Conservation (phyloP, 305 asterid genomes). For the Fraxinus dipetala region DNA sequence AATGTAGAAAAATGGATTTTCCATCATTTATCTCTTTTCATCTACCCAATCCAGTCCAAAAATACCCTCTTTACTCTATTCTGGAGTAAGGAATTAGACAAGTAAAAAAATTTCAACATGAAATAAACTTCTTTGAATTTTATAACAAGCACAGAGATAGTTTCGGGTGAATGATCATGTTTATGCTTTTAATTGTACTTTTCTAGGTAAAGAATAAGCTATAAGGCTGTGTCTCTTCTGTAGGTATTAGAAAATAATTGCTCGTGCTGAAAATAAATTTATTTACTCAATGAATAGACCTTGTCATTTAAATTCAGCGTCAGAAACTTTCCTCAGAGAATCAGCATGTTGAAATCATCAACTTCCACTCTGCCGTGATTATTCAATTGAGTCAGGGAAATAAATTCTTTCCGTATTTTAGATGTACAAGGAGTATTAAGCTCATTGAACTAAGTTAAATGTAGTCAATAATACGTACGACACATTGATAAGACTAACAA, state of each 20-base stretch:
- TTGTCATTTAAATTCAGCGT: background rate
- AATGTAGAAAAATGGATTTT: background rate
- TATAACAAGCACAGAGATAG: background rate
- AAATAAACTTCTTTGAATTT: background rate
- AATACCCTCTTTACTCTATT: background rate
- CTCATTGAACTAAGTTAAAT: background rate
- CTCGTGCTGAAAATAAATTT: background rate
- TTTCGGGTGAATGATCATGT: background rate
- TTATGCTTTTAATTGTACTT: background rate
- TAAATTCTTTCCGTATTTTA: background rate
- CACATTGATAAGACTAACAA: background rate
- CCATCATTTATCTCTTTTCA: background rate
- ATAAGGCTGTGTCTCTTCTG: background rate
- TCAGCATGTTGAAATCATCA: background rate
- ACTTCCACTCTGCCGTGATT: background rate
- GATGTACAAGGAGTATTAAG: background rate
- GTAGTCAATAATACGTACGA: background rate
- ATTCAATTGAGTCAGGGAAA: background rate
- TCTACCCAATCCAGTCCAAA: background rate
- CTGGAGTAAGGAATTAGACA: background rate
- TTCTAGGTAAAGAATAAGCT: background rate
- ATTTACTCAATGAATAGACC: background rate
- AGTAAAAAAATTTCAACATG: background rate
- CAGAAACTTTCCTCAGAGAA: background rate
- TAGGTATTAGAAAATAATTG: background rate